Evolutionary conservation across 768 basidiomycete species (phyloP).

Genomic region (Pholiota molesta): DNA sequence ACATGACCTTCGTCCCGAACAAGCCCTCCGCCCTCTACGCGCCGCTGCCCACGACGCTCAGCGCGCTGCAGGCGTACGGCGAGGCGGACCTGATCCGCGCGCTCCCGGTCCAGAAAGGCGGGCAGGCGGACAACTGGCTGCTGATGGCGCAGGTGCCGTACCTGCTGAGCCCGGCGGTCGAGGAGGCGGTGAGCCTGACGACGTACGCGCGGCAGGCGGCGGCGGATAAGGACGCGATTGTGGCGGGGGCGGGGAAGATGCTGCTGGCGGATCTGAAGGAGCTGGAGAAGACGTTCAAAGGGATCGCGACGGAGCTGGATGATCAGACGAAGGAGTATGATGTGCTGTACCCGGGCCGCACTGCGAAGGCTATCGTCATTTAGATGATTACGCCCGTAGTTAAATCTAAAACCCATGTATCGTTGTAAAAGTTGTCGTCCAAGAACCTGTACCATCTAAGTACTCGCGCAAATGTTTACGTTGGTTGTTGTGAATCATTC

Average conservation of each 20-base stretch:
- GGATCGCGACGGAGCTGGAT: slow-evolving; percentile 27
- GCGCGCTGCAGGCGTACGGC: slow-evolving; percentile 19
- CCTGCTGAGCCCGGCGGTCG: slow-evolving; percentile 28
- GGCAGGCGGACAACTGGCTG: slow-evolving; percentile 28
- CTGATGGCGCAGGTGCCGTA: slow-evolving; percentile 33
- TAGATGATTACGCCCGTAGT: not conserved
- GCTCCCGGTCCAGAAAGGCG: slow-evolving; percentile 25
- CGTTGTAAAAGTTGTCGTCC: no score
- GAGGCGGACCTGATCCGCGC: slow-evolving; percentile 25
- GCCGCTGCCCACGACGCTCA: slow-evolving; percentile 25
- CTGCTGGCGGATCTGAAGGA: slow-evolving; percentile 21
- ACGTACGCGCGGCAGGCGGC: slow-evolving; percentile 25
- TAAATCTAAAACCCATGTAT: no score
- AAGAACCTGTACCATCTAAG: no score
- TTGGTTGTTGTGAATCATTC: no score
- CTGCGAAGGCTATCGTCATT: slow-evolving; percentile 32
- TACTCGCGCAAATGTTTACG: no score
- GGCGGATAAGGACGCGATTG: slow-evolving; percentile 9
- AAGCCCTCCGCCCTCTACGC: slow-evolving; percentile 30
- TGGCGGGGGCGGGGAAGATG: slow-evolving; percentile 27
- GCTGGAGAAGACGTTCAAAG: slow-evolving; percentile 18
- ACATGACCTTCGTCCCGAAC: slow-evolving; percentile 35
- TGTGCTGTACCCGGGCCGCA: slow-evolving; percentile 29
- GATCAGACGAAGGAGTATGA: slow-evolving; percentile 32
- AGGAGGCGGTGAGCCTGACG: slow-evolving; percentile 28